These are phyloP conservation scores for Solanum arcanum DNA, from an alignment of 257 asterid genomes.

Conservation along the genomic window DNA sequence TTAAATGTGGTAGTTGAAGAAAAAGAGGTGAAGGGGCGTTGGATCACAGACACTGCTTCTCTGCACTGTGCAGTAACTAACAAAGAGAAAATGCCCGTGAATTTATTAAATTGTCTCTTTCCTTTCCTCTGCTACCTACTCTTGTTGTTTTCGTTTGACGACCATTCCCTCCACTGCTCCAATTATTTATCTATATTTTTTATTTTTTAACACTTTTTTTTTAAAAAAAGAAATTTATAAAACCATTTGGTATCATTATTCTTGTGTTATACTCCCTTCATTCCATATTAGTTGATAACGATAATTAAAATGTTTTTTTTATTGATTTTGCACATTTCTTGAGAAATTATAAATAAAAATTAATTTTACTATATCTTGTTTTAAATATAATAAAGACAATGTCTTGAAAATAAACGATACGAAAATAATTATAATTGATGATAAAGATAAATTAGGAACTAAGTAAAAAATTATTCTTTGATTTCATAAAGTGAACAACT, in stretches of 20 bases:
- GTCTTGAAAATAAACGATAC: no score
- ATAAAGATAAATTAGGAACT: no score
- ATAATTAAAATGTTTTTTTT: no score
- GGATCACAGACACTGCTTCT: background rate
- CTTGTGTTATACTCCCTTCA: background rate
- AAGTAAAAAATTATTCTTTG: no score
- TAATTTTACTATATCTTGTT: no score
- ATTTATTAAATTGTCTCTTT: background rate
- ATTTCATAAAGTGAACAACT: background rate
- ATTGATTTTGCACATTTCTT: no score
- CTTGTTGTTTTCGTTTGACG: background rate
- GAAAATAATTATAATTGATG: no score
- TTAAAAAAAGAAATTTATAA: no score
- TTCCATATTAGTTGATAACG: background rate
- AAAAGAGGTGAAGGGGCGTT: background rate
- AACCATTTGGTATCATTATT: background rate
- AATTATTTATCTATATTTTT: background rate
- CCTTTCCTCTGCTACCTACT: background rate
- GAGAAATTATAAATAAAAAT: no score
- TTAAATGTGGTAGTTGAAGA: background rate
- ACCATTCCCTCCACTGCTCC: background rate
- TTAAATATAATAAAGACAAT: no score
- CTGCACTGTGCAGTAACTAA: background rate
- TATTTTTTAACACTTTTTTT: background rate
- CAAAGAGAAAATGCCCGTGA: slow-evolving; percentile 1